These are phyloP conservation scores for Russula vinacea DNA, from an alignment of 768 basidiomycete genomes.

Conservation along the genomic window DNA sequence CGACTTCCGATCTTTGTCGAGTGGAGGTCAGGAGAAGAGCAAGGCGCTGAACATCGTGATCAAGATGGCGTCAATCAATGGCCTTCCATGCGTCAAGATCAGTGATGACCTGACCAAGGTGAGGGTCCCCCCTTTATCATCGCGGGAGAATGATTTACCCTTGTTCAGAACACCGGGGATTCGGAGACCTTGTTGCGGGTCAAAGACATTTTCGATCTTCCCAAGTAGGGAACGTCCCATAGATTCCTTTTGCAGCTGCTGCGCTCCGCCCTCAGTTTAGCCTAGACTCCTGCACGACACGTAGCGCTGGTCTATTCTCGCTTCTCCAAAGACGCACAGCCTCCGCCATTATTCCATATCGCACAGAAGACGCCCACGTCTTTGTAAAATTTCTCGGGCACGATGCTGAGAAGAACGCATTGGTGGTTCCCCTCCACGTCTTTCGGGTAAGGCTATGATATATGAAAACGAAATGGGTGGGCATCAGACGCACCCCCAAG, in stretches of 20 bases:
- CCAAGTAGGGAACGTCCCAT: slow-evolving; percentile 24
- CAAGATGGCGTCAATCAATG: slow-evolving; percentile 76
- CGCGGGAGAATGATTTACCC: background rate
- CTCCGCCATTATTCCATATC: slow-evolving; percentile 5
- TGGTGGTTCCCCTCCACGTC: background rate
- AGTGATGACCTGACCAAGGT: slow-evolving; percentile 90
- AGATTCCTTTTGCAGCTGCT: background rate
- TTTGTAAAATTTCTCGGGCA: background rate
- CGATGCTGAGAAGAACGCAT: background rate
- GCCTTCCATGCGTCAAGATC: slow-evolving; percentile 82
- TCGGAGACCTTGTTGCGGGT: slow-evolving; percentile 45
- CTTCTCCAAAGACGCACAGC: background rate
- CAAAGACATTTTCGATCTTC: slow-evolving; percentile 50
- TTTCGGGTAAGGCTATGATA: background rate
- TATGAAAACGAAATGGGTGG: background rate
- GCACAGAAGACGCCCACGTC: background rate
- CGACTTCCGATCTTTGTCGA: slow-evolving; percentile 60
- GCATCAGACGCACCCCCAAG: background rate
- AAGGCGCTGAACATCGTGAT: slow-evolving; percentile 93
- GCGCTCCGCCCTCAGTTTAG: slow-evolving; percentile 8
- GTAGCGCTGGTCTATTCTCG: background rate
- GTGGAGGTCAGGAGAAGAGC: slow-evolving; percentile 55
- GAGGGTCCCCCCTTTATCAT: slow-evolving; percentile 17
- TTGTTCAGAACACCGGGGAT: slow-evolving; percentile 49
- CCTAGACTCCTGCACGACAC: background rate